A percentile compares a stretch with the other conserved stretches of the same genome.
These are phyloP conservation scores for Psilocybe sp. DNA, from an alignment of 768 basidiomycete species.

Conservation along the genomic window DNA sequence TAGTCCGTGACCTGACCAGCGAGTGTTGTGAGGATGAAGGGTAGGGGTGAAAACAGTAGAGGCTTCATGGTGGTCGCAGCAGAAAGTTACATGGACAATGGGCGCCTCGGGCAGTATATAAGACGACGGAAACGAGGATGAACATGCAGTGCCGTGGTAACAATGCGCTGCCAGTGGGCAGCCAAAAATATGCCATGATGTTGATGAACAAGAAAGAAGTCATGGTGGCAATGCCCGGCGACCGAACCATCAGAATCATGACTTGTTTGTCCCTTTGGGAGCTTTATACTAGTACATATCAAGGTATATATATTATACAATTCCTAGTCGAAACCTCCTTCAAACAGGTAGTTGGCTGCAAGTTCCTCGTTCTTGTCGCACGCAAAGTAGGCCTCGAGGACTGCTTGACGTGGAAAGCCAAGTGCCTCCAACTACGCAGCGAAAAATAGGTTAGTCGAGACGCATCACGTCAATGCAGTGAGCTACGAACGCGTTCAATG, in stretches of 20 bases:
- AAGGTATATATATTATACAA: not conserved
- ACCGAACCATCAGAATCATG: not conserved
- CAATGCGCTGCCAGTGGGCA: not conserved
- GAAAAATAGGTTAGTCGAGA: slow-evolving; percentile 3
- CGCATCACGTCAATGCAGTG: not conserved
- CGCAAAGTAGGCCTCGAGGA: slow-evolving; percentile 88
- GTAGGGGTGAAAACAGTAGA: not conserved
- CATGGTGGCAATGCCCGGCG: too few relatives aligned
- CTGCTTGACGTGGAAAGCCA: slow-evolving; percentile 81
- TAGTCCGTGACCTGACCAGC: slow-evolving; percentile 34
- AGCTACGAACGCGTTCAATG: slow-evolving; percentile 74
- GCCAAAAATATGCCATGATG: too few relatives aligned
- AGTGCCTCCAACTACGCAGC: slow-evolving; percentile 70
- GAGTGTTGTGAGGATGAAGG: not conserved
- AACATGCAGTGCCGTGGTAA: slow-evolving; percentile 3
- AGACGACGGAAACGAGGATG: too few relatives aligned
- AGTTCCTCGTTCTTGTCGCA: slow-evolving; percentile 98
- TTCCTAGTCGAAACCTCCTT: slow-evolving; percentile 47
- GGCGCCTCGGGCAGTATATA: too few relatives aligned
- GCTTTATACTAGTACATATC: not conserved
- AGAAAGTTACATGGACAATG: not conserved
- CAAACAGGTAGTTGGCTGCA: slow-evolving; percentile 93
- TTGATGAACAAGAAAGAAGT: too few relatives aligned
- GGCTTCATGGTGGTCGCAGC: not conserved
- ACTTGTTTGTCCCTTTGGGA: not conserved